Evolutionary conservation across 371 early-diverging fungal species (phyloP).

Genomic region (Quaeritorhiza haematococci): DNA sequence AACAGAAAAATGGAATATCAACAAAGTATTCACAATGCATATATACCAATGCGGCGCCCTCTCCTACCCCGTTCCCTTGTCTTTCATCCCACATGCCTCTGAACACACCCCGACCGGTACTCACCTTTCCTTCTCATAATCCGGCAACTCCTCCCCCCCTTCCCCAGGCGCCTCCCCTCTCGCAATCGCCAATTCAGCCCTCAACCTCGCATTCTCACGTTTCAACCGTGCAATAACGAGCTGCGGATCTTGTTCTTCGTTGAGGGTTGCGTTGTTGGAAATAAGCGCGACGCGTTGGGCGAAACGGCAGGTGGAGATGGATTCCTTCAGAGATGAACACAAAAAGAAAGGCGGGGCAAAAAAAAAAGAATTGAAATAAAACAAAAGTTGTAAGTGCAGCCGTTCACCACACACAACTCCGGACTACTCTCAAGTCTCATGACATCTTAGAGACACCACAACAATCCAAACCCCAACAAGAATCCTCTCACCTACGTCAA

Average conservation of each 20-base stretch:
- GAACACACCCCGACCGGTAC: background rate
- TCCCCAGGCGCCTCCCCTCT: conserved; percentile 30
- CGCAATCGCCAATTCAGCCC: conserved; percentile 45
- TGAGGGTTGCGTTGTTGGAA: conserved; percentile 41
- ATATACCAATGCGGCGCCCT: background rate
- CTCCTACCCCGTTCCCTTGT: no score
- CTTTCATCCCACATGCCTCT: background rate
- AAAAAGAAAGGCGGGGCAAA: background rate
- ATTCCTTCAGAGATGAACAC: conserved; percentile 31
- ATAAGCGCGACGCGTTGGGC: conserved; percentile 58
- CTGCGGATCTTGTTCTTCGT: conserved; percentile 56
- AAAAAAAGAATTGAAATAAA: background rate
- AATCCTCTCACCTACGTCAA: conserved; percentile 37
- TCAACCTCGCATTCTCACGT: conserved; percentile 38
- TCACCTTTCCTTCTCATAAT: conserved; percentile 42
- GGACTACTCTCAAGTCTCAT: background rate
- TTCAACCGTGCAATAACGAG: conserved; percentile 43
- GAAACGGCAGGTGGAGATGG: conserved; percentile 56
- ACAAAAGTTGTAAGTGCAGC: no score
- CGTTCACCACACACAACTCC: no score
- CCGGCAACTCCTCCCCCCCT: conserved; percentile 34
- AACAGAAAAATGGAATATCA: background rate
- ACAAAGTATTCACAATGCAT: background rate
- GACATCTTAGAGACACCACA: no score
- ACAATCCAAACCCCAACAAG: no score